Conservation (phyloP, 176 grass and related monocot genomes). For the Triticum turgidum region DNA sequence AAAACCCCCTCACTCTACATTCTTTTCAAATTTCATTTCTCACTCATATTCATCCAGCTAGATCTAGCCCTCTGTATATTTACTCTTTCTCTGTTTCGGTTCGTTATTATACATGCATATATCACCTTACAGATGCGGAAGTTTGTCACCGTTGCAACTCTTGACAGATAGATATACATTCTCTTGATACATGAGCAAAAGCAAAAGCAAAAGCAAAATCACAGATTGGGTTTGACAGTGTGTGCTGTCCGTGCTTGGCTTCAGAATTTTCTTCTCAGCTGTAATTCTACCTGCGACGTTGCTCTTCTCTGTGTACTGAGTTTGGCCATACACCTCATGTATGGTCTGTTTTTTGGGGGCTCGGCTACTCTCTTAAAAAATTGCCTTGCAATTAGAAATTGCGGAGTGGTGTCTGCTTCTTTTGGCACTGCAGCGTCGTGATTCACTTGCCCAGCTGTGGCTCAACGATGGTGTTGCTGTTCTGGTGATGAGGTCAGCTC, state of each 20-base stretch:
- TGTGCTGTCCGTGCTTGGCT: constrained; percentile 3
- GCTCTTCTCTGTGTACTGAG: background rate
- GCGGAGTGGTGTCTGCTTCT: background rate
- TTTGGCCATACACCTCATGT: background rate
- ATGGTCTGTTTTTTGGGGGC: background rate
- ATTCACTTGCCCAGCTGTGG: background rate
- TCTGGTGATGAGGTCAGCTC: no score
- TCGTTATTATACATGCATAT: constrained; percentile 42
- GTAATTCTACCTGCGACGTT: background rate
- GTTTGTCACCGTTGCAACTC: constrained; percentile 21
- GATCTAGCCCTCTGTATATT: constrained; percentile 60
- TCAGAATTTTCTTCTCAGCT: background rate
- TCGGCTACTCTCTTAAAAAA: background rate
- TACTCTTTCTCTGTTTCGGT: constrained; percentile 19
- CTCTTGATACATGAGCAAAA: constrained; percentile 38
- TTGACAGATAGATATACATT: constrained; percentile 30
- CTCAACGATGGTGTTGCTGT: no score
- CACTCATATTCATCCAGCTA: constrained; percentile 37
- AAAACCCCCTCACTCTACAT: constrained; percentile 39
- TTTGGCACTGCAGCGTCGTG: background rate
- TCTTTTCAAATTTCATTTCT: constrained; percentile 53
- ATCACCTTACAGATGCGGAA: constrained; percentile 46
- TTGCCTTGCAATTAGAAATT: no score
- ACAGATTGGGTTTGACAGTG: constrained; percentile 2
- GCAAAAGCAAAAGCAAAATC: constrained; percentile 24